Conservation (phyloP, 345 rosid species). For the Gossypium herbaceum region DNA sequence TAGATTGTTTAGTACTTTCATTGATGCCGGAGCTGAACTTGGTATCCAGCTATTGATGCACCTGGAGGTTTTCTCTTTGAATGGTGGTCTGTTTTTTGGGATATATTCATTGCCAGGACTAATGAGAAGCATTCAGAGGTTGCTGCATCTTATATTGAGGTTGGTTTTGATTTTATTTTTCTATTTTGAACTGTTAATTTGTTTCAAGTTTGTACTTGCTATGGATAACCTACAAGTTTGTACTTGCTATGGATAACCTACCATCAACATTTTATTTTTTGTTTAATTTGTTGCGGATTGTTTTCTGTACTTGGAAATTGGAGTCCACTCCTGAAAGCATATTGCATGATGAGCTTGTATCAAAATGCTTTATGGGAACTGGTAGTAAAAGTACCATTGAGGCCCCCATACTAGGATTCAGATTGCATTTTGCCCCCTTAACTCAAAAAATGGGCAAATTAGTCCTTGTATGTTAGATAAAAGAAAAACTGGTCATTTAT, state of each 20-base stretch:
- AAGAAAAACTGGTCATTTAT: too few relatives aligned
- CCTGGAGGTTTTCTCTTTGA: slow-evolving; percentile 99
- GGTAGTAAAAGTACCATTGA: too few relatives aligned
- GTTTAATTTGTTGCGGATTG: background rate
- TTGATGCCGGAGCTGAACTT: background rate
- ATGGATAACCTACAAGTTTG: too few relatives aligned
- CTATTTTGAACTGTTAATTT: too few relatives aligned
- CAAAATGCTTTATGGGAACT: too few relatives aligned
- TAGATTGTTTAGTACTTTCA: background rate
- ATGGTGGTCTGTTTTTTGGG: slow-evolving; percentile 99
- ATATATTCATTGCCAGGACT: slow-evolving; percentile 96
- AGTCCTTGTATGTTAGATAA: too few relatives aligned
- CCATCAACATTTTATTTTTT: too few relatives aligned
- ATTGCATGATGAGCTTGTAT: background rate
- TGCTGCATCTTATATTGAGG: slow-evolving; percentile 98
- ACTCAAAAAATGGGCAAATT: too few relatives aligned
- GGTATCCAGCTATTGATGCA: slow-evolving; percentile 85
- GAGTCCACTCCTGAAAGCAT: background rate
- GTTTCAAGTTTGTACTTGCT: too few relatives aligned
- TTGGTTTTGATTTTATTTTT: slow-evolving; percentile 21
- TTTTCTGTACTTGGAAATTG: background rate
- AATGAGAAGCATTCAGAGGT: slow-evolving; percentile 98
- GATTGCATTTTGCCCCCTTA: too few relatives aligned
- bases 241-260: too few relatives aligned
- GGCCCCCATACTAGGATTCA: too few relatives aligned